Percentiles rank a stretch among this genome's conserved stretches.
These are phyloP conservation scores for Suillus subalutaceus DNA, from an alignment of 768 basidiomycete genomes.

Conservation along the genomic window DNA sequence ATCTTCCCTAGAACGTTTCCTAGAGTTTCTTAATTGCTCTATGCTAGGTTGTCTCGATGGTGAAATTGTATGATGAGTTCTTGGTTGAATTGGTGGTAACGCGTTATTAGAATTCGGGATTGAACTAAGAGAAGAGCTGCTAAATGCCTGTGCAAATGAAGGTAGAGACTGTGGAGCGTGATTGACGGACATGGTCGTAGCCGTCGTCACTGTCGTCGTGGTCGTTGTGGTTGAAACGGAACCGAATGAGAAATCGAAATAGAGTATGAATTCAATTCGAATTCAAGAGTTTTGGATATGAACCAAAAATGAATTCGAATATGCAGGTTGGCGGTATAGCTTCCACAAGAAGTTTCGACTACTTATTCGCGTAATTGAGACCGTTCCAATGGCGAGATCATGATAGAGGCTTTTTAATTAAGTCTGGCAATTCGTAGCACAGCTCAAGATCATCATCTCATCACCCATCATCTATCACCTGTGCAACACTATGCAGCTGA, in stretches of 20 bases:
- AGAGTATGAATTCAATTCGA: neutral
- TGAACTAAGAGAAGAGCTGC: slow-evolving; percentile 53
- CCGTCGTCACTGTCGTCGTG: neutral
- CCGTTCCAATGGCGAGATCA: slow-evolving; percentile 1
- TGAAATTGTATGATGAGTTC: slow-evolving; percentile 37
- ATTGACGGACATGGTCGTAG: slow-evolving; percentile 44
- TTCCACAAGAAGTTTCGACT: neutral
- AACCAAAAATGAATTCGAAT: slow-evolving; percentile 5
- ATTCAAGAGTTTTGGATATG: neutral
- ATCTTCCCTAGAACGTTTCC: slow-evolving; percentile 52
- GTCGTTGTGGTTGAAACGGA: slow-evolving; percentile 4
- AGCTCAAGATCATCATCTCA: neutral
- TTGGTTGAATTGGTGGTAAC: slow-evolving; percentile 66
- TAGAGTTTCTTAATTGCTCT: slow-evolving; percentile 27
- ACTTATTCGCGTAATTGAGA: slow-evolving; percentile 2
- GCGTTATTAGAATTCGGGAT: slow-evolving; percentile 55
- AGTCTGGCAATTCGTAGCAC: neutral
- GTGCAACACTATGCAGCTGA: neutral
- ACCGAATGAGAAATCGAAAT: slow-evolving; percentile 13
- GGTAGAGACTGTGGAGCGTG: slow-evolving; percentile 67
- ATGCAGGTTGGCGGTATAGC: neutral
- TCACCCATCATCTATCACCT: neutral
- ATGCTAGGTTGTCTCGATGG: slow-evolving; percentile 38
- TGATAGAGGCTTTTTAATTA: slow-evolving; percentile 4
- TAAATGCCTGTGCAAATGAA: slow-evolving; percentile 80